A percentile compares a stretch with the other conserved stretches of the same genome.
Evolutionary conservation across 2,329 filamentous ascomycete genomes (phyloP).

Genomic region (Monosporascus sp.): DNA sequence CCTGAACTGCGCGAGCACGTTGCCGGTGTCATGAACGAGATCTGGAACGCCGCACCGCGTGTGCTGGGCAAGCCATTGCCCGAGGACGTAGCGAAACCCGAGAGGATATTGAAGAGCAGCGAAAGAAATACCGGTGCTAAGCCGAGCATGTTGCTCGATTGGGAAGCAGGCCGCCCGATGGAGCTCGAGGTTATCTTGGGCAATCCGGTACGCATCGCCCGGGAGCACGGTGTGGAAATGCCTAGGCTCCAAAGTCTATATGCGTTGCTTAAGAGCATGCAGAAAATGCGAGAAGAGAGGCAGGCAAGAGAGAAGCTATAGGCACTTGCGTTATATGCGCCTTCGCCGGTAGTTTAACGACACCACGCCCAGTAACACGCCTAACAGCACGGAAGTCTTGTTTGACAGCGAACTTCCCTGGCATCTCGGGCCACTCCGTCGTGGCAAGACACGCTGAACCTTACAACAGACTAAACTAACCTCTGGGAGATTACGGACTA

Average conservation of each 20-base stretch:
- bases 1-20: conserved; percentile 58
- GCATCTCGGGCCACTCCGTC: too few relatives aligned
- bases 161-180: conserved; percentile 60
- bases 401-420: too few relatives aligned
- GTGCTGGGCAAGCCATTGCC: conserved; percentile 60
- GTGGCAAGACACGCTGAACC: too few relatives aligned
- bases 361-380: too few relatives aligned
- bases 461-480: too few relatives aligned
- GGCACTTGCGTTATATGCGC: neutral
- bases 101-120: conserved; percentile 59
- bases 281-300: conserved; percentile 43
- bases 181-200: conserved; percentile 70
- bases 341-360: neutral
- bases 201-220: conserved; percentile 63
- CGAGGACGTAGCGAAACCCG: conserved; percentile 53
- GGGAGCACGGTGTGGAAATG: conserved; percentile 58
- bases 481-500: too few relatives aligned
- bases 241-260: conserved; percentile 63
- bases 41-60: conserved; percentile 57
- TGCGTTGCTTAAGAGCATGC: conserved; percentile 59
- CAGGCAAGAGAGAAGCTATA: conserved; percentile 32
- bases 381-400: too few relatives aligned
- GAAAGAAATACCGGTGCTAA: conserved; percentile 60
- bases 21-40: conserved; percentile 64
- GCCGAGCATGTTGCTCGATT: conserved; percentile 66